Evolutionary conservation across 345 rosid species (phyloP).

Genomic region (Acer yangbiense): DNA sequence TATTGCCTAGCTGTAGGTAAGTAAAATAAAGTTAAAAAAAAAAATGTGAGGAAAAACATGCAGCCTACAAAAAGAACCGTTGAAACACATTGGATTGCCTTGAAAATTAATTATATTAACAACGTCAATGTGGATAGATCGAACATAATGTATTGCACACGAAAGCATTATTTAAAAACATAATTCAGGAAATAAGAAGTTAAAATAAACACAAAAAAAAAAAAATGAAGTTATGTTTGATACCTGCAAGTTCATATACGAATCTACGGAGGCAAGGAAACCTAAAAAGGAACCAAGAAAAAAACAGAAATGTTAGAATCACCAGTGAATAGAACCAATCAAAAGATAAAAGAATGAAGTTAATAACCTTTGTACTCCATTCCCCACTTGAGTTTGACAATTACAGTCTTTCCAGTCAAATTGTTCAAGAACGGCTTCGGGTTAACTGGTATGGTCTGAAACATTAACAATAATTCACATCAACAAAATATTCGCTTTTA

Average conservation of each 20-base stretch:
- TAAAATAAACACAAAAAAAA: too few relatives aligned
- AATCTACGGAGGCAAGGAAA: conserved; percentile 90
- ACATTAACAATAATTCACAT: not conserved
- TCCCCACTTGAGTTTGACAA: conserved; percentile 27
- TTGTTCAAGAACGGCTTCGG: conserved; percentile 24
- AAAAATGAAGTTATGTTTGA: not conserved
- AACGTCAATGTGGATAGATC: too few relatives aligned
- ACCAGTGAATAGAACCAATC: not conserved
- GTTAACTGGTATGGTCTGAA: conserved; percentile 24
- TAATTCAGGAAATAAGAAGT: too few relatives aligned
- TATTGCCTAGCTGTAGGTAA: conserved; percentile 70
- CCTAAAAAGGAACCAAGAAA: conserved; percentile 36
- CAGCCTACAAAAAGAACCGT: too few relatives aligned
- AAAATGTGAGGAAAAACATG: not conserved
- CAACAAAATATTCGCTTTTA: not conserved
- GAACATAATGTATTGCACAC: too few relatives aligned
- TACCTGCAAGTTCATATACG: conserved; percentile 98
- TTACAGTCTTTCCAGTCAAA: conserved; percentile 25
- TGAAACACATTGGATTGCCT: too few relatives aligned
- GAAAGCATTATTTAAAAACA: too few relatives aligned
- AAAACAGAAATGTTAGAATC: not conserved
- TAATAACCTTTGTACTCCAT: conserved; percentile 23
- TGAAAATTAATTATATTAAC: too few relatives aligned
- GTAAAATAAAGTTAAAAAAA: not conserved
- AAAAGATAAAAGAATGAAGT: not conserved